Conservation (phyloP, 1,284 basidiomycete genomes). For the Cryptococcus sp. region DNA sequence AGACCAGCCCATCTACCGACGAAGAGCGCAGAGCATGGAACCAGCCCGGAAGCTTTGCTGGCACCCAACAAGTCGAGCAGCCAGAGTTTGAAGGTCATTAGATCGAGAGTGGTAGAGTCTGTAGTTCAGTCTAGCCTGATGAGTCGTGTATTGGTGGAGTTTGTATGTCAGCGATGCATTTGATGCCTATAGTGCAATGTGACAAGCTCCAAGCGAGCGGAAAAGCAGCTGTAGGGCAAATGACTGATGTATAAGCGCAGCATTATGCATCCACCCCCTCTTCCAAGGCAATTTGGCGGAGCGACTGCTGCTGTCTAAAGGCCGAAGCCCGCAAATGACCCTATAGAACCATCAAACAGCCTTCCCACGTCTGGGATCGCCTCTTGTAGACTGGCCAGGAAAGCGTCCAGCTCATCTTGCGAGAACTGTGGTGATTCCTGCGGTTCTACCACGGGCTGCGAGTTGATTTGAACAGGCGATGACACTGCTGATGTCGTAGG, state of each 20-base stretch:
- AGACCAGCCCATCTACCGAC: conserved; percentile 7
- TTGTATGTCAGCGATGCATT: too few species aligned
- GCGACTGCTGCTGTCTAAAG: too few species aligned
- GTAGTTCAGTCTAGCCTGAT: neutral
- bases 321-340: conserved; percentile 9
- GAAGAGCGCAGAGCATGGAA: conserved; percentile 20
- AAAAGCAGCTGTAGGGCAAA: too few species aligned
- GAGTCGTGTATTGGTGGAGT: too few species aligned
- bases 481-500: neutral
- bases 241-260: too few species aligned
- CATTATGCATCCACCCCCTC: too few species aligned
- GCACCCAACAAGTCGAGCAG: neutral
- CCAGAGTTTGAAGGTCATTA: neutral
- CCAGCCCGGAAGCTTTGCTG: conserved; percentile 8
- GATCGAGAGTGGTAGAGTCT: neutral
- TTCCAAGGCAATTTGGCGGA: too few species aligned
- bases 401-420: conserved; percentile 12
- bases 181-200: too few species aligned
- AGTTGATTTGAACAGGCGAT: neutral
- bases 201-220: too few species aligned
- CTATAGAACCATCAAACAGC: conserved; percentile 26
- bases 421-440: conserved; percentile 2
- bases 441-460: neutral
- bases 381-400: conserved; percentile 16
- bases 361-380: conserved; percentile 21